Evolutionary conservation across 148 eudicot species (phyloP).

Genomic region (Camellia sinensis): DNA sequence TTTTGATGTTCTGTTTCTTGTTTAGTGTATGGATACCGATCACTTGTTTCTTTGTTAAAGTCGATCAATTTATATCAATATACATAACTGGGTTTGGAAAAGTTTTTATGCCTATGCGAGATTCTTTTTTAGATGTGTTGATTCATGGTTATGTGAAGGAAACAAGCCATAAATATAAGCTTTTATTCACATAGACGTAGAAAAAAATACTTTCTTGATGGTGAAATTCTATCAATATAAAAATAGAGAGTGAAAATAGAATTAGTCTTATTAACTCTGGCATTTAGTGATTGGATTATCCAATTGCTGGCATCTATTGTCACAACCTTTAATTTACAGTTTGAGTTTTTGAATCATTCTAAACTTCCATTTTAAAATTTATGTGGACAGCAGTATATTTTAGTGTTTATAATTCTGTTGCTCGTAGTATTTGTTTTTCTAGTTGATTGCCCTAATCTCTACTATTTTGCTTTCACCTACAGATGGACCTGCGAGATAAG

Average conservation of each 20-base stretch:
- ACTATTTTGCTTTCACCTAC: conserved; percentile 25
- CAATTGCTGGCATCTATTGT: background rate
- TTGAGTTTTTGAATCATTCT: background rate
- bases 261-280: no score
- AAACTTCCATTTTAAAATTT: background rate
- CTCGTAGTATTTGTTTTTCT: background rate
- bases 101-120: background rate
- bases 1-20: no score
- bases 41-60: no score
- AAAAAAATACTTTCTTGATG: background rate
- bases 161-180: background rate
- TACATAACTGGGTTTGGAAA: background rate
- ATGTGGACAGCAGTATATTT: background rate
- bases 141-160: background rate
- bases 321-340: background rate
- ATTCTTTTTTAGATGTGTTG: background rate
- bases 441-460: conserved; percentile 6
- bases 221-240: background rate
- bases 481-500: conserved; percentile 88
- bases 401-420: background rate
- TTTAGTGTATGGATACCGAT: no score
- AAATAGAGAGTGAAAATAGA: background rate
- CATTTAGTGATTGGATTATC: background rate
- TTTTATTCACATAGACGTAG: background rate
- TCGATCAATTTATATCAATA: no score